Conservation (phyloP, 768 basidiomycete genomes). For the Gelatoporia subvermispora region DNA sequence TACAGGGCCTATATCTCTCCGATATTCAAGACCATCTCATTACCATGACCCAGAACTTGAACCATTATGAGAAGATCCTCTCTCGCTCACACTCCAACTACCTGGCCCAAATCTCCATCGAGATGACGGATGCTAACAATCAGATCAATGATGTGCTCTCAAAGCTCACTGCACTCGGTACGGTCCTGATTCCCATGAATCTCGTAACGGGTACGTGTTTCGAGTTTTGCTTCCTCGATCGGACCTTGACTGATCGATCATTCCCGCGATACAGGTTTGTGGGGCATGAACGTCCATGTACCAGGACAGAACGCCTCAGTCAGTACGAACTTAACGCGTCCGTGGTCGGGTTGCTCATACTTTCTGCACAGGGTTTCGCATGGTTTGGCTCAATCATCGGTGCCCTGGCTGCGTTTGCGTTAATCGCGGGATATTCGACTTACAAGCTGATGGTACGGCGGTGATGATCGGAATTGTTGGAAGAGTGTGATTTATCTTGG, state of each 20-base stretch:
- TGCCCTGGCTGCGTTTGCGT: slow-evolving; percentile 71
- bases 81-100: slow-evolving; percentile 99
- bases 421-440: slow-evolving; percentile 75
- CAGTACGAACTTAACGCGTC: slow-evolving; percentile 5
- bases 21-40: slow-evolving; percentile 99
- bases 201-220: slow-evolving; percentile 72
- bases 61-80: slow-evolving; percentile 99
- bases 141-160: slow-evolving; percentile 99
- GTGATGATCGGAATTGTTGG: slow-evolving; percentile 1
- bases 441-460: slow-evolving; percentile 63
- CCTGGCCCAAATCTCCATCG: slow-evolving; percentile 98
- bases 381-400: slow-evolving; percentile 91
- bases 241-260: neutral
- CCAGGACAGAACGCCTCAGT: slow-evolving; percentile 71
- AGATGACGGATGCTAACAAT: slow-evolving; percentile 99
- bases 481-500: neutral
- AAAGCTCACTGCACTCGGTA: slow-evolving; percentile 96
- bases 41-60: slow-evolving; percentile 99
- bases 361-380: slow-evolving; percentile 40
- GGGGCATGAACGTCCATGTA: slow-evolving; percentile 99
- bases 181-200: slow-evolving; percentile 96
- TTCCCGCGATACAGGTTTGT: slow-evolving; percentile 50
- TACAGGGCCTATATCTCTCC: slow-evolving; percentile 86
- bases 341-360: neutral
- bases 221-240: neutral